These are phyloP conservation scores for Lachnellula occidentalis DNA, from an alignment of 2,329 filamentous ascomycete genomes.

Conservation along the genomic window DNA sequence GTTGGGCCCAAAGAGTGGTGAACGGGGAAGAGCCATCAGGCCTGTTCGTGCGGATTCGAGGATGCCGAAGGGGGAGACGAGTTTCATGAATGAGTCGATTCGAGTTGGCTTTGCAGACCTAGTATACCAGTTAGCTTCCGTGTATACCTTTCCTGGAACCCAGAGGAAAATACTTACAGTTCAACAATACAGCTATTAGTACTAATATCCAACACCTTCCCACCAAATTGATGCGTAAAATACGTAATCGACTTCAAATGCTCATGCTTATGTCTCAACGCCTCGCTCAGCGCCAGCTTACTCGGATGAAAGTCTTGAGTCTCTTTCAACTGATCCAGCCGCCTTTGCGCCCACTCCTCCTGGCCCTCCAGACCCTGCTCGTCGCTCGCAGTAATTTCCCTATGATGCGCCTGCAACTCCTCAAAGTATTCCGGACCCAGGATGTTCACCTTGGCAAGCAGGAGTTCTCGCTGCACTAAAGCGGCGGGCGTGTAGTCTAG, in stretches of 20 bases:
- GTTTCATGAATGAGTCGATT: conserved; percentile 97
- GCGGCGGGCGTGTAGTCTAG: conserved; percentile 91
- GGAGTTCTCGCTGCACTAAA: conserved; percentile 89
- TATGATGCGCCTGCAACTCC: conserved; percentile 90
- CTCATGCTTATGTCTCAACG: conserved; percentile 93
- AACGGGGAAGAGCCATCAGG: conserved; percentile 92
- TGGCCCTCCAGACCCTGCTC: conserved; percentile 30
- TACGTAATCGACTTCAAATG: conserved; percentile 95
- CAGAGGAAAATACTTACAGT: conserved; percentile 56
- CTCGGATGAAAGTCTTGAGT: conserved; percentile 77
- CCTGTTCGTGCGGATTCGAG: conserved; percentile 93
- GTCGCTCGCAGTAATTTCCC: conserved; percentile 66
- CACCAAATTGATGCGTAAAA: conserved; percentile 93
- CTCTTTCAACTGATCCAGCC: conserved; percentile 18
- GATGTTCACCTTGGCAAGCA: conserved; percentile 94
- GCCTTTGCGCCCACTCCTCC: conserved; percentile 35
- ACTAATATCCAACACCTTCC: conserved; percentile 96
- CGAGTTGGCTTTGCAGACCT: conserved; percentile 81
- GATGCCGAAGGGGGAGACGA: conserved; percentile 90
- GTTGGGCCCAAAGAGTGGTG: conserved; percentile 70
- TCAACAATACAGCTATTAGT: conserved; percentile 98
- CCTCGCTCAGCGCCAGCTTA: conserved; percentile 79
- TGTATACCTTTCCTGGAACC: background rate
- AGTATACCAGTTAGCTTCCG: conserved; percentile 10
- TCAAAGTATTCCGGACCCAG: conserved; percentile 97